Conservation (phyloP, 805 yeast genomes). For the Ogataea trehalophila region DNA sequence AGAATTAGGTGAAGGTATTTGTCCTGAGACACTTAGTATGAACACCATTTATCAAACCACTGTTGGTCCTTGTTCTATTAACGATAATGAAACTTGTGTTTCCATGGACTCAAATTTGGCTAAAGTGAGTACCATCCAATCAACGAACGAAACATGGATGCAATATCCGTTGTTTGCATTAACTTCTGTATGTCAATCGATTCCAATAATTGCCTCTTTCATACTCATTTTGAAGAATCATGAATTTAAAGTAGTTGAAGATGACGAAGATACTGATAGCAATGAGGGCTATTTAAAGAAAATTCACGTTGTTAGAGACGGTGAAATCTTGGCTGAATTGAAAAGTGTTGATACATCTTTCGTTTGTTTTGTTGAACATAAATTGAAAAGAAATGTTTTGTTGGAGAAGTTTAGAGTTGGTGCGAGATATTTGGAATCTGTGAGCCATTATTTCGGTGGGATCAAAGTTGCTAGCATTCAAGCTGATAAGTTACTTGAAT, state of each 20-base stretch:
- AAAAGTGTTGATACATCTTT: constrained; percentile 1
- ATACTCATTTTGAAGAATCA: constrained; percentile 11
- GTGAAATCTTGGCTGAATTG: constrained; percentile 7
- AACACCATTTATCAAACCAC: constrained; percentile 14
- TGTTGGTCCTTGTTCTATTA: constrained; percentile 22
- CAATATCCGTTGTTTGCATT: constrained; percentile 34
- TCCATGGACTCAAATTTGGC: constrained; percentile 10
- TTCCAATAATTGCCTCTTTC: constrained; percentile 31
- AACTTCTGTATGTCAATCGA: constrained; percentile 25
- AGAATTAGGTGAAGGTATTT: constrained; percentile 37
- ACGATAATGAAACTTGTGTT: constrained; percentile 11
- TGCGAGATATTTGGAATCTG: constrained; percentile 15
- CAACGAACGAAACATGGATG: constrained; percentile 36
- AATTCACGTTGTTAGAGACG: constrained; percentile 5
- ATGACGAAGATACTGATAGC: neutral
- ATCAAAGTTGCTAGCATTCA: constrained; percentile 17
- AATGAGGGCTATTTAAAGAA: neutral
- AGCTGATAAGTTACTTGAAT: constrained; percentile 17
- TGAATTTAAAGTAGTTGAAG: constrained; percentile 3
- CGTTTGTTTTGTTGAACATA: constrained; percentile 3
- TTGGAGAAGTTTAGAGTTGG: constrained; percentile 17
- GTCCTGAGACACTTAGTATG: constrained; percentile 15
- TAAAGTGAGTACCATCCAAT: constrained; percentile 16
- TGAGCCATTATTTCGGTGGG: constrained; percentile 18
- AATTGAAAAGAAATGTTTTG: constrained; percentile 6